Evolutionary conservation across 1,139 yeast genomes (phyloP), one percentile per base, ranked within the genome.

Genomic region (Barnettozyma hawaiiensis): DNA sequence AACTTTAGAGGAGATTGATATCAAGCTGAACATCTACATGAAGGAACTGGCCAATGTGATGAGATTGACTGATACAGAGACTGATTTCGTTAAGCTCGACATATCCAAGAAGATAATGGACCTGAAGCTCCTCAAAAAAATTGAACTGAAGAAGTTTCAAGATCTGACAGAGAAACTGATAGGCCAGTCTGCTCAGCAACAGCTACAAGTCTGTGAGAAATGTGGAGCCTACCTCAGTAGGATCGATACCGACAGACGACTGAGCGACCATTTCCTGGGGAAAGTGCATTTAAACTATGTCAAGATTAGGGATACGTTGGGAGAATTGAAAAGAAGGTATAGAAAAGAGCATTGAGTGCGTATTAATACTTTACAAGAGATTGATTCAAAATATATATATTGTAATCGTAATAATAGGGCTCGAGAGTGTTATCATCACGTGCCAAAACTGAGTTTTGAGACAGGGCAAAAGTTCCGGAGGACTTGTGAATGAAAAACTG

Each of bases 171-270:
- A 86, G 46, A 82, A 79, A 52, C 75, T 83, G 7, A 44, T 44
- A 10, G 95, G 95, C 2, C 95, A 85, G 51, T 76, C 90, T 5
- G 86, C 95, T 1, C 95, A 85, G 58, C 97, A 90, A 56, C 85
- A 85, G 59, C 69, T 90, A 40, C 97, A 89, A 61, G 95, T 87
- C 1, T 92, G 98, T 64, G 85, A 79, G 52, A 81, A 79, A 2
- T 92, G 98, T 65, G 97, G 96, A 0, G 96, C 96, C 0, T 87
- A 83, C 59, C 68, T 92, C 43, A 85, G 96, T 5, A 70, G 95
- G 47, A 68, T 89, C 45, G 98, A 92, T 61, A 86, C 85, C 49
- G 97, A 90, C 61, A 70, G 92, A 57, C 72, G 97, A 51, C 69
- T 92, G 52, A 96, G 95, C 0, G 97, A 87, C 57, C 98, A 92